Conservation (phyloP, 441 rosid species). For the Adansonia rubrostipa region DNA sequence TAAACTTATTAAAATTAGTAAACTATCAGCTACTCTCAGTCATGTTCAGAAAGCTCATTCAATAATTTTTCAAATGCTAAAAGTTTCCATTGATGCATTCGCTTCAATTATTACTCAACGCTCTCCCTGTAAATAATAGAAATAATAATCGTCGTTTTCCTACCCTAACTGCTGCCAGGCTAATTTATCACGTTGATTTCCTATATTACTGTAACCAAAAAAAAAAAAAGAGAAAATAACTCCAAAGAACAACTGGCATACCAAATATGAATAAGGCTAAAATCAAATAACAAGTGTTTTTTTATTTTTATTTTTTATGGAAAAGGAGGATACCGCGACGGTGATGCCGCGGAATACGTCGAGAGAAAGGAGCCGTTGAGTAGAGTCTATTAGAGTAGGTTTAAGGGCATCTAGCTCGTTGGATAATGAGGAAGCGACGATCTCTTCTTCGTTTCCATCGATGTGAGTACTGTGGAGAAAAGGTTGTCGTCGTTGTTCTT, state of each 20-base stretch:
- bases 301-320: background rate
- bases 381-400: constrained; percentile 13
- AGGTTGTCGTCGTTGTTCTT: constrained; percentile 32
- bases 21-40: background rate
- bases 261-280: background rate
- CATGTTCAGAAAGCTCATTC: background rate
- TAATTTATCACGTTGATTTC: background rate
- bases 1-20: background rate
- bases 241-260: constrained; percentile 1
- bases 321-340: constrained; percentile 44
- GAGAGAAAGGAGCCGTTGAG: constrained; percentile 54
- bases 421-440: constrained; percentile 36
- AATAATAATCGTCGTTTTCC: background rate
- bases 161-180: background rate
- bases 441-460: constrained; percentile 32
- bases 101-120: background rate
- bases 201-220: background rate
- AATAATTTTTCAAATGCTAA: background rate
- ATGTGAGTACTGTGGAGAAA: constrained; percentile 32
- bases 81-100: background rate
- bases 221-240: background rate
- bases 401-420: constrained; percentile 24
- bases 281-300: background rate
- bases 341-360: constrained; percentile 73
- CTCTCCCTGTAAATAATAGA: background rate